Evolutionary conservation across 2,329 filamentous ascomycete genomes (phyloP).

Genomic region (Clonostachys sp.): DNA sequence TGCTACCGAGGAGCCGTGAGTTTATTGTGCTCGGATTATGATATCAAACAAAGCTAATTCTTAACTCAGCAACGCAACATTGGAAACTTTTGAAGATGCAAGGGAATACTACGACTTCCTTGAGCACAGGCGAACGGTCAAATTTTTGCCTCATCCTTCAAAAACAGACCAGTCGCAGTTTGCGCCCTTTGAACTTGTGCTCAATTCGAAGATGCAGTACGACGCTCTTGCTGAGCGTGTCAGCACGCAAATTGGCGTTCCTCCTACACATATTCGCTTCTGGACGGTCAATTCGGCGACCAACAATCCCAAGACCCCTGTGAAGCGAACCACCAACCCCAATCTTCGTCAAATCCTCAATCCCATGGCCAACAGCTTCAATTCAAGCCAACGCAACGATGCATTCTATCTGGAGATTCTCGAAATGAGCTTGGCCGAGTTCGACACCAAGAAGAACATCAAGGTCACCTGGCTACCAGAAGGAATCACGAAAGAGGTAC

Average conservation of each 20-base stretch:
- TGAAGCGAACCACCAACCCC: constrained; percentile 68
- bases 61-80: no score
- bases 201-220: constrained; percentile 87
- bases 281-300: constrained; percentile 76
- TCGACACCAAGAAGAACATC: constrained; percentile 86
- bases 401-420: constrained; percentile 88
- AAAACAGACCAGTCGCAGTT: constrained; percentile 53
- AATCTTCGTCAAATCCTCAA: constrained; percentile 77
- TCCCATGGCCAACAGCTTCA: constrained; percentile 62
- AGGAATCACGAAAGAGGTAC: constrained; percentile 83
- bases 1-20: constrained; percentile 20
- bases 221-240: constrained; percentile 83
- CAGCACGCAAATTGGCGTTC: constrained; percentile 69
- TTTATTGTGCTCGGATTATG: not conserved
- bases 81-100: constrained; percentile 46
- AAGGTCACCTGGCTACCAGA: constrained; percentile 84
- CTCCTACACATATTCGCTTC: constrained; percentile 85
- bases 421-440: constrained; percentile 88
- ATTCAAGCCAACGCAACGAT: constrained; percentile 67
- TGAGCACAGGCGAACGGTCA: constrained; percentile 74
- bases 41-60: no score
- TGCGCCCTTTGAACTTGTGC: constrained; percentile 66
- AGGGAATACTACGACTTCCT: constrained; percentile 92
- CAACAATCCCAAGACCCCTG: constrained; percentile 70
- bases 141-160: constrained; percentile 66